Evolutionary conservation across 2,329 filamentous ascomycete species (phyloP).

Genomic region (Lasiodiplodia gonubiensis): DNA sequence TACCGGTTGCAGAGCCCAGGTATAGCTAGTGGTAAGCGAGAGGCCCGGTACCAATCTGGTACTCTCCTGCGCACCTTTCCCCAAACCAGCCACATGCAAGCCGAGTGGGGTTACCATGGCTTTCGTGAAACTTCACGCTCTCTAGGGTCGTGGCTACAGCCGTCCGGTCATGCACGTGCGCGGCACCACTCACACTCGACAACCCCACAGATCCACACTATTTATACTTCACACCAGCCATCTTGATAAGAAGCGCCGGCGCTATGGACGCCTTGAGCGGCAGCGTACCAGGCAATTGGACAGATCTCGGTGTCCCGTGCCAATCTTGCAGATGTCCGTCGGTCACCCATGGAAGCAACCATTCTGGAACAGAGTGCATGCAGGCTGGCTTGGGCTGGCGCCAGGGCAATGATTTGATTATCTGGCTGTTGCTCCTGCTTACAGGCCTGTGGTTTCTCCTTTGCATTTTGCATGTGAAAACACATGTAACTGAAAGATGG

Average conservation of each 20-base stretch:
- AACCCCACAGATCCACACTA: background rate
- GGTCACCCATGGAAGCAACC: background rate
- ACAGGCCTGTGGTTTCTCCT: background rate
- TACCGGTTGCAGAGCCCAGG: background rate
- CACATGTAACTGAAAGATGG: background rate
- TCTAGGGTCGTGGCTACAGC: background rate
- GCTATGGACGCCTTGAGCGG: background rate
- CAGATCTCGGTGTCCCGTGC: too few species aligned
- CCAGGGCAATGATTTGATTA: background rate
- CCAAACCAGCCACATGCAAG: background rate
- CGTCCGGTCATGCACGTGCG: background rate
- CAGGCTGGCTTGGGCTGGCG: background rate
- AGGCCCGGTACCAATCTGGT: background rate
- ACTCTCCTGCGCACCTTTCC: background rate
- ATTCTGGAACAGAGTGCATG: background rate
- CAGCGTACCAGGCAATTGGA: background rate
- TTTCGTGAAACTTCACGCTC: background rate
- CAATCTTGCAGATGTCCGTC: background rate
- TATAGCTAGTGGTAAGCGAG: background rate
- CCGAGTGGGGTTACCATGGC: background rate
- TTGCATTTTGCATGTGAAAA: background rate
- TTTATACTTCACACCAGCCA: background rate
- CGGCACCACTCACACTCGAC: background rate
- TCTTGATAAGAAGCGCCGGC: background rate
- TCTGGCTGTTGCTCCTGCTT: background rate